These are phyloP conservation scores for Trichoderma virens DNA, from an alignment of 495 filamentous ascomycete species.

Conservation along the genomic window DNA sequence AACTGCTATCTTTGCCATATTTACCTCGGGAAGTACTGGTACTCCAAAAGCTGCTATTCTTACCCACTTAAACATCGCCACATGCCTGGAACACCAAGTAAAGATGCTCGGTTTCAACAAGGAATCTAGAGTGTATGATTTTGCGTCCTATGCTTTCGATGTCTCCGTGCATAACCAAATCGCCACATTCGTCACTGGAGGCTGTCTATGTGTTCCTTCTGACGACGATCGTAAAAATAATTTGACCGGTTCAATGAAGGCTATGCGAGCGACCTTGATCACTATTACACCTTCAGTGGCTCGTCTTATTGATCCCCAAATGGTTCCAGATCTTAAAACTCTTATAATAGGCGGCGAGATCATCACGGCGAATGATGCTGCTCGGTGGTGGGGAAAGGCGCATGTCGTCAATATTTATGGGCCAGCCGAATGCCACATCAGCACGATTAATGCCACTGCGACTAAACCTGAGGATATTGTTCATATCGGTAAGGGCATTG, in stretches of 20 bases:
- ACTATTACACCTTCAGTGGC: conserved; percentile 40
- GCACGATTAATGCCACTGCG: background rate
- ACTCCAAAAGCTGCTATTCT: no score
- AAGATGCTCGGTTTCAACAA: background rate
- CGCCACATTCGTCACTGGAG: conserved; percentile 50
- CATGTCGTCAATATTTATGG: background rate
- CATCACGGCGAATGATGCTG: background rate
- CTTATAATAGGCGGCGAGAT: conserved; percentile 14
- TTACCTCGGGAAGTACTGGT: no score
- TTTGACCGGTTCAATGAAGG: conserved; percentile 30
- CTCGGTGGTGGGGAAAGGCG: background rate
- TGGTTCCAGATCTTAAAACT: conserved; percentile 30
- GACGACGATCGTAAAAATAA: conserved; percentile 29
- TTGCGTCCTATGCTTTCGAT: conserved; percentile 63
- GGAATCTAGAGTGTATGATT: conserved; percentile 47
- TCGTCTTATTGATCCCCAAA: conserved; percentile 30
- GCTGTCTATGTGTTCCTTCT: conserved; percentile 43
- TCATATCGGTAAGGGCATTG: conserved; percentile 36
- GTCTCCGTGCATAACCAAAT: conserved; percentile 60
- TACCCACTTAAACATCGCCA: no score
- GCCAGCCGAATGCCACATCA: background rate
- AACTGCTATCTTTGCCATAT: no score
- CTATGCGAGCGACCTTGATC: conserved; percentile 41
- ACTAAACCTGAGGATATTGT: conserved; percentile 19
- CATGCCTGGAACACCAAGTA: background rate